Evolutionary conservation across 108 stramenopile species (phyloP).

Genomic region (Nitzschia palea): DNA sequence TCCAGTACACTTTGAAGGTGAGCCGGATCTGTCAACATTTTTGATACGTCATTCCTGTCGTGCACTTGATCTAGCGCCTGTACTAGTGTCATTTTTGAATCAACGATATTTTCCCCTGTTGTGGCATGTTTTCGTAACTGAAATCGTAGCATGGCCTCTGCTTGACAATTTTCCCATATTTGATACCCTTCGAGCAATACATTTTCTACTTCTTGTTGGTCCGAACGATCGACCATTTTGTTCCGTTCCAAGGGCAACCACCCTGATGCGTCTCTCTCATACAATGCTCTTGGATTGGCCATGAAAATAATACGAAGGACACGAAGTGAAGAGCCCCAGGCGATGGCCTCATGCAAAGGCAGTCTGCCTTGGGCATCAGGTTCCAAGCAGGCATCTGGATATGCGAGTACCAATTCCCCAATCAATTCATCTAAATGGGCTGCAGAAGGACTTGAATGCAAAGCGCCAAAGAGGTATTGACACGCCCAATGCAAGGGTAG

Average conservation of each 20-base stretch:
- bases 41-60: no score
- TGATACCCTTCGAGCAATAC: not conserved
- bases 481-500: constrained; percentile 11
- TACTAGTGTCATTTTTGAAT: no score
- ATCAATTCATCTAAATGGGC: constrained; percentile 4
- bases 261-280: constrained; percentile 13
- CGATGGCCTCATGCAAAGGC: constrained; percentile 21
- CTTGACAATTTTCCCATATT: constrained; percentile 1
- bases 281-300: constrained; percentile 7
- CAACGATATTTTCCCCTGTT: no score
- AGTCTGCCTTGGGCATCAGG: constrained; percentile 7
- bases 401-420: constrained; percentile 2
- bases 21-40: no score
- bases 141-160: constrained; percentile 5
- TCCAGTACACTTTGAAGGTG: not conserved
- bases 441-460: not conserved
- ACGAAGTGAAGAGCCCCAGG: not conserved
- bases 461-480: not conserved
- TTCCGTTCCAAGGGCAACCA: constrained; percentile 4
- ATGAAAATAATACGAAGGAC: constrained; percentile 1
- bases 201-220: not conserved
- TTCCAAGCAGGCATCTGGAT: not conserved
- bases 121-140: no score
- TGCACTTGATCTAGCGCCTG: no score
- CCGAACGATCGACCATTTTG: not conserved